Conservation (phyloP, 768 basidiomycete genomes). For the Termitomyces titanicus region DNA sequence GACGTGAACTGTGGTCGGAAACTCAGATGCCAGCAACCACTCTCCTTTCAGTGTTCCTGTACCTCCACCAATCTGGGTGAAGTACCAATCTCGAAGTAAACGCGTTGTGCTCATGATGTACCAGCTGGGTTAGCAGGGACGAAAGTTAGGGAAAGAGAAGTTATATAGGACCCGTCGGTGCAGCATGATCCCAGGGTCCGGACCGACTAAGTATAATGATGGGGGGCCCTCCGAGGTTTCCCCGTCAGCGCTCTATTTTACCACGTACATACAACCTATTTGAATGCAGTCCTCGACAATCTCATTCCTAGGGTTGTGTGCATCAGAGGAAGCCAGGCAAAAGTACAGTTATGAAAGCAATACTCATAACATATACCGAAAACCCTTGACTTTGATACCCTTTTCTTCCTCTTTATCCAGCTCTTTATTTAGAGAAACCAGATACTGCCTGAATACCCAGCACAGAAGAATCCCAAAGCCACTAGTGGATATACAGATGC, state of each 20-base stretch:
- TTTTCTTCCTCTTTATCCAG: constrained; percentile 34
- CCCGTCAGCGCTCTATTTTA: constrained; percentile 11
- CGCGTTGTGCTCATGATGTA: constrained; percentile 14
- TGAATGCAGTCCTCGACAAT: not conserved
- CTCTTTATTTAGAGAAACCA: constrained; percentile 36
- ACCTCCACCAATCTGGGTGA: constrained; percentile 64
- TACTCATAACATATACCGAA: constrained; percentile 44
- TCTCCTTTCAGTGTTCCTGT: constrained; percentile 56
- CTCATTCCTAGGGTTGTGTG: not conserved
- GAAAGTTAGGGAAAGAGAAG: not conserved
- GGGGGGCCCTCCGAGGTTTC: constrained; percentile 23
- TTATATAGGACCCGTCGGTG: constrained; percentile 1
- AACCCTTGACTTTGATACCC: constrained; percentile 30
- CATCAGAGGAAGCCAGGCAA: not conserved
- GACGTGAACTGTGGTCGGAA: constrained; percentile 87
- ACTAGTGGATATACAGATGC: constrained; percentile 64
- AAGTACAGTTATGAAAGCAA: not conserved
- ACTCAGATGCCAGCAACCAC: constrained; percentile 59
- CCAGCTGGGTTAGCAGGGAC: not conserved
- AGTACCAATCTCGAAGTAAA: constrained; percentile 51
- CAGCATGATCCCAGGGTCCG: not conserved
- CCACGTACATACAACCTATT: not conserved
- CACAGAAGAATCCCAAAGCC: constrained; percentile 47
- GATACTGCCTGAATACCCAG: constrained; percentile 43
- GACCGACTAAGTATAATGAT: not conserved